Base-by-base conservation (phyloP, 441 rosid species). In the Pelargonium cotyledonis region DNA sequence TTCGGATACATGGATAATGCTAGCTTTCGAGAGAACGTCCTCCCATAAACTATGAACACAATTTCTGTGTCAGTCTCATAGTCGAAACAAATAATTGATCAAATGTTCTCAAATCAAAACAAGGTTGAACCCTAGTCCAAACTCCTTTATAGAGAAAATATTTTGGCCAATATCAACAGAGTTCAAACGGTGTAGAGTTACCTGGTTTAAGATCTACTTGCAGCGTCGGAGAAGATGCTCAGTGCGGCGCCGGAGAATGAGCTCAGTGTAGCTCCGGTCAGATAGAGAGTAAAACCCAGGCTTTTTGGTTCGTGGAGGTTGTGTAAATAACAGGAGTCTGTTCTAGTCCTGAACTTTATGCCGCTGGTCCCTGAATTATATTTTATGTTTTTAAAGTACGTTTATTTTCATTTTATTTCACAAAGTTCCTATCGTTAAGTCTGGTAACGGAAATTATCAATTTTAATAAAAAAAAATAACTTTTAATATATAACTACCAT, bases 1-100 rank as follows among this genome's bases (percentile, higher is more conserved):
- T 88, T 89, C 5, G 98, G 66, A 90, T 92, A 85, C 99, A 95
- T 95, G 72, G 78, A 77, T 73, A 79, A 78, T 51, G 72, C 88
- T 86, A 88, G 65, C 75, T 70, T 71, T 65, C 70, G 6, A 53
- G 70, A 68, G 73, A 74, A 14, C 66, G 64, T 66, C 75, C 79
- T 81, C 84, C 89, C 94, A 91, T 85, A 77, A 77, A 89, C 79
- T 79, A 69, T 60, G 62, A 38, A 35, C 14, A 15, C 41, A 46
- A 21, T 10, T 60, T 23, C 64, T 12, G 26, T 60, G 23, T 60
- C 63, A 58, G 11, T 26, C 21, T 58, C 63, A 58, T 21, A 58
- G 31, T 58, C 29, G 10, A 60, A 31, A 21, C 7, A 60, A 21
- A 12, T 60, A 60, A 60, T 10, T 21, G 26, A 26, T 21, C 40